Evolutionary conservation across 116 monocot species (phyloP), one percentile per base, ranked within the genome.

Genomic region (Posidonia oceanica): DNA sequence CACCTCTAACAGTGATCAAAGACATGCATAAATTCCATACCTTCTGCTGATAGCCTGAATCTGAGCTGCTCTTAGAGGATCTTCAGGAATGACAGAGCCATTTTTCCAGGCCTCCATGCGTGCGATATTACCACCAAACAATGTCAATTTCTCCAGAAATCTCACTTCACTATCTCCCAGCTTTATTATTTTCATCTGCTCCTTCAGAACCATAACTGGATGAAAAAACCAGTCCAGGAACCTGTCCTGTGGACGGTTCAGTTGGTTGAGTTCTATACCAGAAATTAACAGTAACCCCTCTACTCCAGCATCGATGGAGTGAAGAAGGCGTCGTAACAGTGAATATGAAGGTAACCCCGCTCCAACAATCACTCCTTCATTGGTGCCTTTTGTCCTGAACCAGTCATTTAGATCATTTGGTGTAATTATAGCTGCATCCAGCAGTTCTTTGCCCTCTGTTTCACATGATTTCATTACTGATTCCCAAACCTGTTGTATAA

Each of bases 21-120:
- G 15, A 37, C 54, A 17, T 17, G 29, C 14, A 36, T 14, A 54
- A 20, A 69, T 54, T 54, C 36, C 77, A 37, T 88, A 95, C 95
- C 95, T 84, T 84, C 95, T 82, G 68, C 95, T 88, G 37, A 95
- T 88, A 20, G 91, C 91, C 59, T 91, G 83, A 54, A 95, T 91
- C 67, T 91, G 95, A 71, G 86, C 86, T 72, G 69, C 53, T 61
- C 82, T 84, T 15, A 95, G 39, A 55, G 83, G 81, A 79, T 95
- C 88, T 54, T 81, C 78, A 61, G 88, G 81, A 51, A 60, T 64
- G 36, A 71, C 74, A n/a, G 75, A 72, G 11, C 81, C 91, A 75
- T 86, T 83, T 22, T 82, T 74, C 94, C 85, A 88, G 5, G 7
- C 75, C 44, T 63, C 68, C 29, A 52, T 75, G 69, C 69, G 74